Evolutionary conservation across 768 basidiomycete species (phyloP).

Genomic region (Lyophyllum decastes): DNA sequence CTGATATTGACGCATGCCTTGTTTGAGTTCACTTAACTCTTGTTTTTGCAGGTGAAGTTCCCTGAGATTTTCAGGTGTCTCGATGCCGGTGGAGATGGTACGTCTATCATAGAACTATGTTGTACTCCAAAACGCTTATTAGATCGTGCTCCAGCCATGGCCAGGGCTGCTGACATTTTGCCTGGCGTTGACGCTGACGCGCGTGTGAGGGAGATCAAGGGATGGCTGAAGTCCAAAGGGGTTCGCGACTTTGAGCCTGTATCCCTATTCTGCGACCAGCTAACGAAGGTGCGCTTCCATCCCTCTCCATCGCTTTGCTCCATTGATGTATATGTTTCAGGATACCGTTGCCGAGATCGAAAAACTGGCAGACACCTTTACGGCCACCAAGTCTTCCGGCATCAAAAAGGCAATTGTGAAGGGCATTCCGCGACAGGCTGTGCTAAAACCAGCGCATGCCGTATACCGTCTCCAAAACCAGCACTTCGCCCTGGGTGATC

Average conservation of each 20-base stretch:
- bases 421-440: conserved; percentile 88
- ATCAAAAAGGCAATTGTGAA: conserved; percentile 95
- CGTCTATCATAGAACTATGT: conserved; percentile 18
- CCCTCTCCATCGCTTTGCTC: not conserved
- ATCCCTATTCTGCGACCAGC: conserved; percentile 87
- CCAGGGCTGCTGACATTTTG: conserved; percentile 62
- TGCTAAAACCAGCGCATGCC: conserved; percentile 91
- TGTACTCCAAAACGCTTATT: not conserved
- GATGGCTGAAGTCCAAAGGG: conserved; percentile 86
- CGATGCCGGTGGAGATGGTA: conserved; percentile 74
- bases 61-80: conserved; percentile 82
- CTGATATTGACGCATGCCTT: not conserved
- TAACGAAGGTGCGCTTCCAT: conserved; percentile 66
- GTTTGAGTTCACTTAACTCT: not conserved
- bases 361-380: conserved; percentile 68
- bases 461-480: conserved; percentile 90
- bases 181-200: conserved; percentile 61
- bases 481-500: conserved; percentile 83
- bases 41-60: conserved; percentile 58
- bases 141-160: conserved; percentile 61
- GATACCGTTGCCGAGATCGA: conserved; percentile 82
- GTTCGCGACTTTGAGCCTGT: conserved; percentile 92
- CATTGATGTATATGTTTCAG: conserved; percentile 34
- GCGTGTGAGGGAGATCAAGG: conserved; percentile 73
- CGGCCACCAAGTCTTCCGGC: conserved; percentile 56